phyloP scores from a whole-genome alignment of 2,329 filamentous ascomycete genomes.

The Cadophora malorum region DNA sequence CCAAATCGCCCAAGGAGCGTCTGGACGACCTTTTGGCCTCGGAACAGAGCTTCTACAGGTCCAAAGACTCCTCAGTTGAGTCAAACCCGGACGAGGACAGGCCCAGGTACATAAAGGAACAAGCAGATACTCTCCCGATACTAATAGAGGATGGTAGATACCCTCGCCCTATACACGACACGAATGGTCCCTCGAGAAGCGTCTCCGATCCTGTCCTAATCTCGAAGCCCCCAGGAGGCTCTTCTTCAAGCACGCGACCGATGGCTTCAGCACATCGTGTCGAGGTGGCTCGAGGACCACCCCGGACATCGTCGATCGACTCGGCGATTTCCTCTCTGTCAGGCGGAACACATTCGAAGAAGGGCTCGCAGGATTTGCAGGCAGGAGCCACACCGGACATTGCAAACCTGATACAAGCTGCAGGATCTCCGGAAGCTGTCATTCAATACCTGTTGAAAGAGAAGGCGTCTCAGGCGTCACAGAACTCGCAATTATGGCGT shows the following conservation, averaged over 20 bases:
- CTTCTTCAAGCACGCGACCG: slow-evolving; percentile 33
- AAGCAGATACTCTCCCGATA: not conserved
- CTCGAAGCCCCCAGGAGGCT: slow-evolving; percentile 37
- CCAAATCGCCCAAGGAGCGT: slow-evolving; percentile 45
- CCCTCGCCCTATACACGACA: slow-evolving; percentile 35
- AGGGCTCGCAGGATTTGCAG: slow-evolving; percentile 60
- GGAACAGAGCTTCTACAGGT: slow-evolving; percentile 44
- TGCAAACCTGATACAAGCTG: slow-evolving; percentile 77
- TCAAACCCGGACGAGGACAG: slow-evolving; percentile 31
- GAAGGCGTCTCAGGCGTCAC: slow-evolving; percentile 85
- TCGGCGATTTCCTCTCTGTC: slow-evolving; percentile 86
- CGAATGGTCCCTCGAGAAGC: slow-evolving; percentile 45
- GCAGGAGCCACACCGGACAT: slow-evolving; percentile 73
- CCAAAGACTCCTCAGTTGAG: slow-evolving; percentile 38
- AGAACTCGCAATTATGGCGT: slow-evolving; percentile 93
- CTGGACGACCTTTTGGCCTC: slow-evolving; percentile 46
- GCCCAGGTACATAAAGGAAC: slow-evolving; percentile 36
- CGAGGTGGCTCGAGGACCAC: slow-evolving; percentile 47
- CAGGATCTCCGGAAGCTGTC: slow-evolving; percentile 87
- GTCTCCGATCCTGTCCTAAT: slow-evolving; percentile 44
- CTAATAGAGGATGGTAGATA: slow-evolving; percentile 33
- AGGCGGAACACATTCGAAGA: slow-evolving; percentile 62
- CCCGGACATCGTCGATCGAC: slow-evolving; percentile 88
- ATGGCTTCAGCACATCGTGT: slow-evolving; percentile 43
- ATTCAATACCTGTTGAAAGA: slow-evolving; percentile 90